These are phyloP conservation scores for Apiospora saccharicola DNA, from an alignment of 2,329 filamentous ascomycete species.

Conservation along the genomic window DNA sequence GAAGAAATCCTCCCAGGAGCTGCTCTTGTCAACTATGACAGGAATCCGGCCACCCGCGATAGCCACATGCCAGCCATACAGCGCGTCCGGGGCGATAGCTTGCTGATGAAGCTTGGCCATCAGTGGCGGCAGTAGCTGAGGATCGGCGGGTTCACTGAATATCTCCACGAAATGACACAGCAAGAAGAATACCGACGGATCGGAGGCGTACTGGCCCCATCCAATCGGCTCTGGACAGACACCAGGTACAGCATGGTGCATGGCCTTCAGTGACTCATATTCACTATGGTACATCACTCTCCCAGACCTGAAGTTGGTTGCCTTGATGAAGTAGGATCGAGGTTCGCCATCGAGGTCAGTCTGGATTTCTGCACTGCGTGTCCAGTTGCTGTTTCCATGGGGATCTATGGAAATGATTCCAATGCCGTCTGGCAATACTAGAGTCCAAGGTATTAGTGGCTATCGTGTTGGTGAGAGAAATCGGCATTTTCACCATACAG, in stretches of 20 bases:
- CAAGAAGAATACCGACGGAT: background rate
- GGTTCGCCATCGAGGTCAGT: background rate
- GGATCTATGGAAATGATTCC: background rate
- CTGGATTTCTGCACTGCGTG: background rate
- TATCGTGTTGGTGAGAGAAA: too few relatives aligned
- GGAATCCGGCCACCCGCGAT: background rate
- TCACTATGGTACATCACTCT: conserved; percentile 25
- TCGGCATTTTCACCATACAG: background rate
- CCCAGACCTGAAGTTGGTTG: conserved; percentile 1
- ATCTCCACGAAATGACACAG: background rate
- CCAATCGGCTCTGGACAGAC: conserved; percentile 12
- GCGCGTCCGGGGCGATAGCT: background rate
- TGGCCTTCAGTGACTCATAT: conserved; percentile 25
- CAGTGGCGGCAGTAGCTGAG: background rate
- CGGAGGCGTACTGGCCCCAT: background rate
- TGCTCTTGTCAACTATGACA: background rate
- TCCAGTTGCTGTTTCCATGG: background rate
- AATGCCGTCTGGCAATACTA: background rate
- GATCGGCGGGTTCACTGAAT: background rate
- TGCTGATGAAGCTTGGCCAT: background rate
- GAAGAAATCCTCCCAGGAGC: background rate
- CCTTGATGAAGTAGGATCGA: background rate
- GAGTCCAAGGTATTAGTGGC: too few relatives aligned
- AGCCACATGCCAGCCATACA: background rate
- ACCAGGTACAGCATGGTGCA: conserved; percentile 21